These are phyloP conservation scores for Citrus trifoliata DNA, from an alignment of 345 rosid species.

Conservation along the genomic window DNA sequence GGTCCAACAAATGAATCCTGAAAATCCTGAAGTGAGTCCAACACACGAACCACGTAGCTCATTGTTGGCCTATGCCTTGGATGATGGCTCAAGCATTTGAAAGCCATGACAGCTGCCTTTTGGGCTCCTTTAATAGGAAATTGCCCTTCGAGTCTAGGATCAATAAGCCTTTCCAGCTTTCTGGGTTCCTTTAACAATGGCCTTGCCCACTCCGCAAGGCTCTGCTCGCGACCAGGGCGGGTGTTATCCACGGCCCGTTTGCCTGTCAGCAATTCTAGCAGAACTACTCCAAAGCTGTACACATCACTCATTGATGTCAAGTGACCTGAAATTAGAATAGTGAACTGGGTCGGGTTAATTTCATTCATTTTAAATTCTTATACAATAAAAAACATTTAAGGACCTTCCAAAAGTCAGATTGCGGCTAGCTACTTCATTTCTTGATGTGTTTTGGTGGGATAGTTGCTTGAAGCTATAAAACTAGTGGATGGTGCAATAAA, in stretches of 20 bases:
- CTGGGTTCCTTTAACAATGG: slow-evolving; percentile 50
- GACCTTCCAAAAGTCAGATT: background rate
- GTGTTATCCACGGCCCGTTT: slow-evolving; percentile 52
- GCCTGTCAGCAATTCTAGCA: slow-evolving; percentile 63
- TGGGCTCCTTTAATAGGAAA: slow-evolving; percentile 52
- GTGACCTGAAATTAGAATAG: slow-evolving; percentile 51
- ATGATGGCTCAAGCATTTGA: slow-evolving; percentile 58
- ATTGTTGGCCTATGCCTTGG: slow-evolving; percentile 67
- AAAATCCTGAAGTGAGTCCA: slow-evolving; percentile 59
- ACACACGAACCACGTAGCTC: slow-evolving; percentile 50
- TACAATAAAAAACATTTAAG: background rate
- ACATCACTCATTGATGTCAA: slow-evolving; percentile 72
- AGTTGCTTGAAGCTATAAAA: background rate
- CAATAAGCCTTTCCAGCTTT: slow-evolving; percentile 52
- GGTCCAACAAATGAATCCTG: slow-evolving; percentile 32
- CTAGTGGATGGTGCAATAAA: background rate
- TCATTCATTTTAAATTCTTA: background rate
- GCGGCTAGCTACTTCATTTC: background rate
- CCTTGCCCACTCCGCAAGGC: slow-evolving; percentile 65
- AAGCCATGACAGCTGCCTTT: slow-evolving; percentile 49
- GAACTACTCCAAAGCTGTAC: slow-evolving; percentile 73
- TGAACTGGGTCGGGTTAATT: slow-evolving; percentile 6
- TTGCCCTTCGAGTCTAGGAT: slow-evolving; percentile 61
- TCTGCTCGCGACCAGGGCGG: slow-evolving; percentile 45
- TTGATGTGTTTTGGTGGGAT: background rate